Base-by-base conservation (phyloP, 140 eudicot genomes). In the Flaveria floridana region DNA sequence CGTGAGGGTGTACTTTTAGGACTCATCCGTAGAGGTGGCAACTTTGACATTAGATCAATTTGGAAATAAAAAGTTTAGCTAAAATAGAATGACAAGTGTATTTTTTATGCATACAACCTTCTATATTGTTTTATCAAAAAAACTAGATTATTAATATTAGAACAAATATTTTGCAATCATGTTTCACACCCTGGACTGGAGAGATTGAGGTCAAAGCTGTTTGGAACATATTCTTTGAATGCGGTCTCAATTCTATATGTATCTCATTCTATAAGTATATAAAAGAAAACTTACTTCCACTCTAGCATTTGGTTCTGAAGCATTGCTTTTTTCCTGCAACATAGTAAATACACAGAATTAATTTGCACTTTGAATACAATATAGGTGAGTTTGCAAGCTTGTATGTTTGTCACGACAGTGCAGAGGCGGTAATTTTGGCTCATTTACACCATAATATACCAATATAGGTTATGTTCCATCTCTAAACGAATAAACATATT, bases 241-340 rank as follows among this genome's bases (percentile, higher is more conserved):
- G 20, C 1, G 11, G 44, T 63, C 46, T 53, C 15, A 55, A 25
- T 20, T 15, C 16, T 34, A 25, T 16, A 19, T 9, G 25, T 25
- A 8, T 51, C 18, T 10, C 41, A 41, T 69, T 71, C 11, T 44
- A 69, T 15, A 61, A 3, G 51, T 7, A 18, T 20, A 53, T 56
- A 73, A 21, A 26, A 80, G 44, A 67, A 58, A 41, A 34, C 83
- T 73, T 64, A 79, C 84, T 74, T 80, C 84, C 1, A 50, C 15
- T 59, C 84, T 80, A 20, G 80, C 72, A 58, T 74, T 50, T 57
- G 80, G 75, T 46, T 46, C 71, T 7, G 66, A 67, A 68, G 67
- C 30, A 67, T 68, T 18, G 9, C 2, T 30, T 14, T 68, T 50
- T 34, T 52, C 80, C 84, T 74, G 76, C 53, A 79, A 66, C 73